Evolutionary conservation across 2,329 filamentous ascomycete genomes (phyloP).

Genomic region (Penicillium nordicum): DNA sequence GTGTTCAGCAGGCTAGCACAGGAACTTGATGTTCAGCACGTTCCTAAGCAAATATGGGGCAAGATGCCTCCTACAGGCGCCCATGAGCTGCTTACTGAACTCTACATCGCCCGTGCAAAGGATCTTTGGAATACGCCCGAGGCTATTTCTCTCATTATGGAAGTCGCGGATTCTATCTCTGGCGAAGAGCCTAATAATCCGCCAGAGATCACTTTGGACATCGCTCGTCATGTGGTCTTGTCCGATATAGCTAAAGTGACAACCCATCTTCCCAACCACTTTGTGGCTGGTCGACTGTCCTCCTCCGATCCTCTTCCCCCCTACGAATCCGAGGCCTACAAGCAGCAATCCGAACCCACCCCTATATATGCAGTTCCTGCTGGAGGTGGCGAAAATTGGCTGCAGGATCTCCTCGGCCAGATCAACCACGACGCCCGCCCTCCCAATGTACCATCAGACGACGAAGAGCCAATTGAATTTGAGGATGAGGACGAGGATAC

Average conservation of each 20-base stretch:
- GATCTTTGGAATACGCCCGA: constrained; percentile 83
- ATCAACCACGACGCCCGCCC: constrained; percentile 20
- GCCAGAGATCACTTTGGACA: constrained; percentile 50
- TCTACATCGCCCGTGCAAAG: constrained; percentile 74
- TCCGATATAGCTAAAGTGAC: constrained; percentile 71
- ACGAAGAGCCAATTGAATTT: constrained; percentile 13
- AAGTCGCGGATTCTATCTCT: constrained; percentile 59
- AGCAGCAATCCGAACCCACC: constrained; percentile 34
- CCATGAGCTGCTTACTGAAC: constrained; percentile 66
- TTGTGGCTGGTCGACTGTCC: constrained; percentile 64
- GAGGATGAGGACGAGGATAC: constrained; percentile 12
- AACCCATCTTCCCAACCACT: constrained; percentile 61
- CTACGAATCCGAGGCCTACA: constrained; percentile 43
- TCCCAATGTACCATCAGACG: constrained; percentile 14
- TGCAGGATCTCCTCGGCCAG: constrained; percentile 36
- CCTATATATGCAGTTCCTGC: constrained; percentile 35
- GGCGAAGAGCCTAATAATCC: constrained; percentile 42
- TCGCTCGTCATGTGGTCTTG: constrained; percentile 74
- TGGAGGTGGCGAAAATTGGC: constrained; percentile 33
- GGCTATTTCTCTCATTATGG: constrained; percentile 64
- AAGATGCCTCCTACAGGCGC: constrained; percentile 62
- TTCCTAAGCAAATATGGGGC: constrained; percentile 81
- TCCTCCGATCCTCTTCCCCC: constrained; percentile 83
- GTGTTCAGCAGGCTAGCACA: constrained; percentile 76
- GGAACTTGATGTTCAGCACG: constrained; percentile 69